Conservation (phyloP, 2,329 filamentous ascomycete species). For the Calonectria montana region DNA sequence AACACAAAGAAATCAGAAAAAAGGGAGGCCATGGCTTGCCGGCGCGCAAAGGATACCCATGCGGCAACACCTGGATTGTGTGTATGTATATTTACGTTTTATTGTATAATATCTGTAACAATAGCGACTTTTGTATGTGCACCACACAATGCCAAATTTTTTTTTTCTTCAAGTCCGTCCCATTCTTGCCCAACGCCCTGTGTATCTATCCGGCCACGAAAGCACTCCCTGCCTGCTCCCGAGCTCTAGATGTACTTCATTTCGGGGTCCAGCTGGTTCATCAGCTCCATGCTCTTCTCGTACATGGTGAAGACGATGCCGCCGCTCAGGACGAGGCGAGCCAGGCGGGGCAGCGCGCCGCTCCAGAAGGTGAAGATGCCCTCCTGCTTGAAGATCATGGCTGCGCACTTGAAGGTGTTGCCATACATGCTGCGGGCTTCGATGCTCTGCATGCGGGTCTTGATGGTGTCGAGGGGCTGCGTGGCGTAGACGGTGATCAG, state of each 20-base stretch:
- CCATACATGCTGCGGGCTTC: constrained; percentile 85
- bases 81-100: constrained; percentile 34
- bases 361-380: constrained; percentile 94
- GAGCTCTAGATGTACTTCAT: constrained; percentile 77
- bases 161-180: background rate
- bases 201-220: background rate
- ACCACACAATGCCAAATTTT: constrained; percentile 1
- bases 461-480: constrained; percentile 88
- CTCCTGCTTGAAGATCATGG: constrained; percentile 87
- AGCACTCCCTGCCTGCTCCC: background rate
- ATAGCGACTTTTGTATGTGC: constrained; percentile 32
- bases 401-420: constrained; percentile 87
- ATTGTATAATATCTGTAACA: constrained; percentile 44
- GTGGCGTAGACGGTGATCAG: constrained; percentile 88
- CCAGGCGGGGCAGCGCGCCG: constrained; percentile 87
- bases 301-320: constrained; percentile 99
- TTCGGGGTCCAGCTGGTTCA: constrained; percentile 84
- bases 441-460: constrained; percentile 98
- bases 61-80: constrained; percentile 27
- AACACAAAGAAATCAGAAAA: background rate
- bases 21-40: constrained; percentile 23
- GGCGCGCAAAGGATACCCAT: constrained; percentile 32
- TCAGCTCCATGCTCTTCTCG: constrained; percentile 93
- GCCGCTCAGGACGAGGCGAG: constrained; percentile 87
- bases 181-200: constrained; percentile 29